These are phyloP conservation scores for Backusella psychrophila DNA, from an alignment of 192 early-diverging fungal species.

Conservation along the genomic window DNA sequence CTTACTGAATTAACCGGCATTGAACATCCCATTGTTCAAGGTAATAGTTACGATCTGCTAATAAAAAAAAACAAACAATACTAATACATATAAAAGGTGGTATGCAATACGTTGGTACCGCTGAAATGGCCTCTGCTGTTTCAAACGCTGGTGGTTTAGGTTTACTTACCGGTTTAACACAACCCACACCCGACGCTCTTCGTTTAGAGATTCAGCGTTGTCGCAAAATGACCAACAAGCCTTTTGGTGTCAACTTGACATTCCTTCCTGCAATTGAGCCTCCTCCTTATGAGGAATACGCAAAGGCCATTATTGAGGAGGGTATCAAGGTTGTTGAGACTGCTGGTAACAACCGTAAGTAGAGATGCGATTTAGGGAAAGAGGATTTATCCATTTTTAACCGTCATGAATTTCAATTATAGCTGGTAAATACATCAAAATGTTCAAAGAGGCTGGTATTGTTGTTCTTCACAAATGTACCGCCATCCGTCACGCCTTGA, in stretches of 20 bases:
- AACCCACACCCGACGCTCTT: conserved; percentile 77
- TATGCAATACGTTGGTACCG: conserved; percentile 76
- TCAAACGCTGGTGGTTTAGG: conserved; percentile 79
- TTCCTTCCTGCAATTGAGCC: conserved; percentile 78
- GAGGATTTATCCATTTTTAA: conserved; percentile 16
- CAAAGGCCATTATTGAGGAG: conserved; percentile 67
- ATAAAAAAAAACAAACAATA: conserved; percentile 6
- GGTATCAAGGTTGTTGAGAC: conserved; percentile 84
- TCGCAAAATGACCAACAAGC: conserved; percentile 72
- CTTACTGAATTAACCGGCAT: conserved; percentile 68
- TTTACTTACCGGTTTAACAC: conserved; percentile 72
- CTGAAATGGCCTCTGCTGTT: conserved; percentile 62
- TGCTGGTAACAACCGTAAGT: conserved; percentile 78
- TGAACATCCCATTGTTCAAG: conserved; percentile 72
- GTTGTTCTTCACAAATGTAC: conserved; percentile 84
- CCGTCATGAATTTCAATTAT: conserved; percentile 1
- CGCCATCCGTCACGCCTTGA: conserved; percentile 68
- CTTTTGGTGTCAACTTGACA: conserved; percentile 83
- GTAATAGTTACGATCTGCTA: conserved; percentile 16
- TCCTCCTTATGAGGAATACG: conserved; percentile 76
- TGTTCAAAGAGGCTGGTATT: conserved; percentile 69
- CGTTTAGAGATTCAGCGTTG: conserved; percentile 69
- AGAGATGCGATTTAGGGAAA: neutral
- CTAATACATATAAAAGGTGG: conserved; percentile 32
- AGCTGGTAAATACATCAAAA: conserved; percentile 67